Evolutionary conservation across 2,329 filamentous ascomycete species (phyloP).

Genomic region (Rhynchosporium secalis): DNA sequence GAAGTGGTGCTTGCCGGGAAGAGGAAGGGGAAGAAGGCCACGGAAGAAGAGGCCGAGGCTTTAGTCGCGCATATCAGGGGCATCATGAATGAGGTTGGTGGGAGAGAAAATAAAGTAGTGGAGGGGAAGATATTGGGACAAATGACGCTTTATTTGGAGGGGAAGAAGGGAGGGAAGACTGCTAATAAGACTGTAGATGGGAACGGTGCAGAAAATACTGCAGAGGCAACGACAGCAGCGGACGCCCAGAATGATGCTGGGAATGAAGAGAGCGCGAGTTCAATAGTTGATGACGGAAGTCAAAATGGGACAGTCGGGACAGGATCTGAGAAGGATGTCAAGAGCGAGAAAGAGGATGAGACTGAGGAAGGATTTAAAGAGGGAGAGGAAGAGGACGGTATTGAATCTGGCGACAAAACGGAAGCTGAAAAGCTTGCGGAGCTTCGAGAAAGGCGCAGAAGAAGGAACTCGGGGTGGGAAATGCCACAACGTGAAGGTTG

Average conservation of each 20-base stretch:
- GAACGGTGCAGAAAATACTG: neutral
- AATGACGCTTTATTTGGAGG: slow-evolving; percentile 49
- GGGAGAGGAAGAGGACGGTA: neutral
- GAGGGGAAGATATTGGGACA: slow-evolving; percentile 49
- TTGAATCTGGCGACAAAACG: too few species aligned
- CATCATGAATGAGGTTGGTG: slow-evolving; percentile 38
- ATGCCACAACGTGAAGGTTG: neutral
- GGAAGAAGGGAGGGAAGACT: slow-evolving; percentile 31
- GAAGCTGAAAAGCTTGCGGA: too few species aligned
- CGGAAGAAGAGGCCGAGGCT: slow-evolving; percentile 57
- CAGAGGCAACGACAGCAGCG: too few species aligned
- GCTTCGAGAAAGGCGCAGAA: too few species aligned
- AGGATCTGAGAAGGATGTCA: too few species aligned
- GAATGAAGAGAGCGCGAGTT: too few species aligned
- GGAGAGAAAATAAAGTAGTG: slow-evolving; percentile 47
- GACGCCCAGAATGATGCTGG: too few species aligned
- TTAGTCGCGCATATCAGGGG: slow-evolving; percentile 55
- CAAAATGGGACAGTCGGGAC: too few species aligned
- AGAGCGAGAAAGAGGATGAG: too few species aligned
- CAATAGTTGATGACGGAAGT: too few species aligned
- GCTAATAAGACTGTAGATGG: neutral
- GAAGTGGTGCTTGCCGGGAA: slow-evolving; percentile 71
- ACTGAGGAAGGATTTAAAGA: neutral
- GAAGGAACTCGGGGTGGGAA: too few species aligned
- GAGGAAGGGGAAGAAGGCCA: slow-evolving; percentile 60